phyloP scores from a whole-genome alignment of 2,329 filamentous ascomycete species.

The Sarocladiaceae sp. region DNA sequence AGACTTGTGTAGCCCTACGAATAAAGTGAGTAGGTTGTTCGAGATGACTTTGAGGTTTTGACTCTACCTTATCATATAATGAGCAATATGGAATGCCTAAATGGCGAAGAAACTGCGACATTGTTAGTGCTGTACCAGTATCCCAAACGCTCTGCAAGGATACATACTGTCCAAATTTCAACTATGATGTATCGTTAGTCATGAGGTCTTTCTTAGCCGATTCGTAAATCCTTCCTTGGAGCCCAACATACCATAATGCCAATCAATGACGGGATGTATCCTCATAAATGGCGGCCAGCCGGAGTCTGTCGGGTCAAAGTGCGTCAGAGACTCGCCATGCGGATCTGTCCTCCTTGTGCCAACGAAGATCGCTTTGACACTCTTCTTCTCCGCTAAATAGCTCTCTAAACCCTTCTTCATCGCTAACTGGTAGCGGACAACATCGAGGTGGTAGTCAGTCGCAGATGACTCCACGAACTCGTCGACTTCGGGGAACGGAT shows the following conservation, averaged over 20 bases:
- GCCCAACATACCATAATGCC: conserved; percentile 69
- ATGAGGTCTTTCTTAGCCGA: too few species aligned
- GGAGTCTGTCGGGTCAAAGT: conserved; percentile 83
- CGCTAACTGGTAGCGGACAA: conserved; percentile 69
- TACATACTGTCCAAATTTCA: conserved; percentile 86
- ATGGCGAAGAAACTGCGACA: conserved; percentile 70
- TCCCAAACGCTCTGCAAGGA: not conserved
- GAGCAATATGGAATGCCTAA: conserved; percentile 78
- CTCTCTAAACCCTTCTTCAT: conserved; percentile 78
- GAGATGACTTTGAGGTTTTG: conserved; percentile 9
- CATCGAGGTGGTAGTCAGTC: conserved; percentile 66
- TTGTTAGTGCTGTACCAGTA: conserved; percentile 13
- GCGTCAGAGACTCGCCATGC: conserved; percentile 71
- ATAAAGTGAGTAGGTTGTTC: not conserved
- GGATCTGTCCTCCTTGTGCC: conserved; percentile 87
- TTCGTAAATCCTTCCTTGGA: too few species aligned
- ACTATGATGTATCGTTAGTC: conserved; percentile 27
- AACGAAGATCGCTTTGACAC: conserved; percentile 55
- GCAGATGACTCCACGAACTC: conserved; percentile 70
- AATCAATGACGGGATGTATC: conserved; percentile 93
- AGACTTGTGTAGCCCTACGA: conserved; percentile 75
- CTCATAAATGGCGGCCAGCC: conserved; percentile 93
- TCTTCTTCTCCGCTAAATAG: conserved; percentile 63
- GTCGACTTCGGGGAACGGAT: conserved; percentile 85
- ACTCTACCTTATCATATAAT: conserved; percentile 65